A percentile compares a stretch with the other conserved stretches of the same genome.
Conservation (phyloP, 768 basidiomycete species). For the Lepiota venenata region DNA sequence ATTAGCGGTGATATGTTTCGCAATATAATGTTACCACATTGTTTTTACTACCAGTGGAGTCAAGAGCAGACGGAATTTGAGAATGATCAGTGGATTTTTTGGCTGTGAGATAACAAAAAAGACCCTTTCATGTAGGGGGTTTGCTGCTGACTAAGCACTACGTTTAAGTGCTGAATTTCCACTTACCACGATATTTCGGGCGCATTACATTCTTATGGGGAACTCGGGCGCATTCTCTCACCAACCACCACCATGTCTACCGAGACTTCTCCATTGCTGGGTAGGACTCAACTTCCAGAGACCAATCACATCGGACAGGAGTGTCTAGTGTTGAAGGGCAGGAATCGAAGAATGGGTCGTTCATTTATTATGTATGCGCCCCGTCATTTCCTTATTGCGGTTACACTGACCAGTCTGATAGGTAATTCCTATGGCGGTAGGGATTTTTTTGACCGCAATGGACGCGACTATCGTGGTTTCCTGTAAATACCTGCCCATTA, state of each 20-base stretch:
- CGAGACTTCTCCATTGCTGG: conserved; percentile 33
- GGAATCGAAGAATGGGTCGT: neutral
- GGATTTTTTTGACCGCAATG: conserved; percentile 15
- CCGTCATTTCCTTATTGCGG: conserved; percentile 41
- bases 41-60: too few relatives aligned
- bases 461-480: conserved; percentile 17
- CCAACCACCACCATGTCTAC: conserved; percentile 24
- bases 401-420: neutral
- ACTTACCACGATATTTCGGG: too few relatives aligned
- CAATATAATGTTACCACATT: too few relatives aligned
- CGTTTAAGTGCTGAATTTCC: too few relatives aligned
- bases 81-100: too few relatives aligned
- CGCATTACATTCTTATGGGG: too few relatives aligned
- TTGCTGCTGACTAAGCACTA: too few relatives aligned
- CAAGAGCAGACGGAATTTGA: too few relatives aligned
- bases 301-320: conserved; percentile 13
- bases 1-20: too few relatives aligned
- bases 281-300: conserved; percentile 4
- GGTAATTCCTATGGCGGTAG: conserved; percentile 14
- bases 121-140: too few relatives aligned
- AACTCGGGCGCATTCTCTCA: neutral
- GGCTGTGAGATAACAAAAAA: too few relatives aligned
- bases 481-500: conserved; percentile 5
- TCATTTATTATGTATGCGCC: conserved; percentile 6
- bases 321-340: conserved; percentile 11